Evolutionary conservation across 768 basidiomycete genomes (phyloP).

Genomic region (Nidularia sp.): DNA sequence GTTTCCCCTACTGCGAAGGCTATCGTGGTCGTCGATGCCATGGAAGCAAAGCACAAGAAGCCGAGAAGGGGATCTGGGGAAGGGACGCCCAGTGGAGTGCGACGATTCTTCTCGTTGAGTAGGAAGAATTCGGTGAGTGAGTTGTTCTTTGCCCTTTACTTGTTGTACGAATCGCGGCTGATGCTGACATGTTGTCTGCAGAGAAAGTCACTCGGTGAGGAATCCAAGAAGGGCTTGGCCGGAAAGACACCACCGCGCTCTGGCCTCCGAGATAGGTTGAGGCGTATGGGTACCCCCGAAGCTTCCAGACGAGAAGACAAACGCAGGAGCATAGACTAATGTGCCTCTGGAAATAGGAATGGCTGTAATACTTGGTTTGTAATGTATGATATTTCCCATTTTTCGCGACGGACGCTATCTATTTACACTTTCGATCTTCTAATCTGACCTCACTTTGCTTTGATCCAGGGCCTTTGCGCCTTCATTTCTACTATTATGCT

Average conservation of each 20-base stretch:
- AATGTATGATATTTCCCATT: no score
- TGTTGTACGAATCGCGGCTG: neutral
- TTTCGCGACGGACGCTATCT: no score
- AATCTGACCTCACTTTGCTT: no score
- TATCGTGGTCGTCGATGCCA: slow-evolving; percentile 56
- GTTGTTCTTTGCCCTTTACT: neutral
- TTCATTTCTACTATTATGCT: no score
- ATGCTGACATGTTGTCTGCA: no score
- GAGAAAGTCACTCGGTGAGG: neutral
- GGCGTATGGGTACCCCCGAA: slow-evolving; percentile 31
- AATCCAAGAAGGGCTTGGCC: neutral
- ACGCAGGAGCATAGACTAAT: slow-evolving; percentile 29
- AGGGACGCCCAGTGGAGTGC: slow-evolving; percentile 11
- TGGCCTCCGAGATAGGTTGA: slow-evolving; percentile 26
- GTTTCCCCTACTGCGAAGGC: slow-evolving; percentile 52
- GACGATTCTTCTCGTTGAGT: slow-evolving; percentile 33
- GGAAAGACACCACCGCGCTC: slow-evolving; percentile 16
- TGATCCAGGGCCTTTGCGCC: no score
- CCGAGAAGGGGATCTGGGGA: slow-evolving; percentile 14
- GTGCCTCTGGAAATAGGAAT: neutral
- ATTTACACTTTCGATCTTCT: no score
- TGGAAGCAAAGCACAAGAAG: slow-evolving; percentile 43
- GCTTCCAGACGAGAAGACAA: slow-evolving; percentile 30
- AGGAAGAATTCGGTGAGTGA: slow-evolving; percentile 34
- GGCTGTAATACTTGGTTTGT: neutral